phyloP scores from a whole-genome alignment of 805 yeast genomes.

The Metschnikowia matae region DNA sequence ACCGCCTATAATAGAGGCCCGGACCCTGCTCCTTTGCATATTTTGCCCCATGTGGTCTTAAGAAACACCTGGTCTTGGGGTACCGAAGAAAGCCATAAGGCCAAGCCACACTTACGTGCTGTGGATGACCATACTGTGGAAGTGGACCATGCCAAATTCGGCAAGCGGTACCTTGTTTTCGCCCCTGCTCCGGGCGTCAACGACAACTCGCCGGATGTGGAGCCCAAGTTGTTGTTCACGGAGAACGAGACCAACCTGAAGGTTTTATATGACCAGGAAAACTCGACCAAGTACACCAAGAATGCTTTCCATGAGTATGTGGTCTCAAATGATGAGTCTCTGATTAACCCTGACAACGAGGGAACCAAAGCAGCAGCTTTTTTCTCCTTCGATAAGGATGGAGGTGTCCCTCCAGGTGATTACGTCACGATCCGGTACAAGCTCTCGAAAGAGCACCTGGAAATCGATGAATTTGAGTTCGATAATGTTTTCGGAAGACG shows the following conservation, averaged over 20 bases:
- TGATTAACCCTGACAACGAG: conserved; percentile 60
- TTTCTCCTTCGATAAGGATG: conserved; percentile 70
- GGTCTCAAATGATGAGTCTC: conserved; percentile 53
- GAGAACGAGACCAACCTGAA: conserved; percentile 82
- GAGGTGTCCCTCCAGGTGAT: conserved; percentile 82
- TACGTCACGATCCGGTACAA: conserved; percentile 81
- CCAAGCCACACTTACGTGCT: conserved; percentile 47
- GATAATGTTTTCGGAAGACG: conserved; percentile 67
- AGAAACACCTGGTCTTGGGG: conserved; percentile 97
- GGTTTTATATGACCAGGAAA: conserved; percentile 61
- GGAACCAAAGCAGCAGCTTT: conserved; percentile 89
- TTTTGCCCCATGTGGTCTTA: conserved; percentile 77
- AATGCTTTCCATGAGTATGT: conserved; percentile 90
- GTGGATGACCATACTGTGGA: conserved; percentile 47
- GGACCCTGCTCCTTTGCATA: conserved; percentile 82
- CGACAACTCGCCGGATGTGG: conserved; percentile 60
- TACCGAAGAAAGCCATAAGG: conserved; percentile 40
- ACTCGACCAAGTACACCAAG: conserved; percentile 60
- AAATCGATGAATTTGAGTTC: conserved; percentile 67
- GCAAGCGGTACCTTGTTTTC: conserved; percentile 57
- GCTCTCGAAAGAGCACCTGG: conserved; percentile 43
- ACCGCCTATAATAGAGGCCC: conserved; percentile 85
- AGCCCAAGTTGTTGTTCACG: conserved; percentile 75
- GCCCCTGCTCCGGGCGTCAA: conserved; percentile 79
- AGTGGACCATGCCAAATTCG: conserved; percentile 65